phyloP scores from a whole-genome alignment of 1,284 basidiomycete species.

The Takashimella koratensis region DNA sequence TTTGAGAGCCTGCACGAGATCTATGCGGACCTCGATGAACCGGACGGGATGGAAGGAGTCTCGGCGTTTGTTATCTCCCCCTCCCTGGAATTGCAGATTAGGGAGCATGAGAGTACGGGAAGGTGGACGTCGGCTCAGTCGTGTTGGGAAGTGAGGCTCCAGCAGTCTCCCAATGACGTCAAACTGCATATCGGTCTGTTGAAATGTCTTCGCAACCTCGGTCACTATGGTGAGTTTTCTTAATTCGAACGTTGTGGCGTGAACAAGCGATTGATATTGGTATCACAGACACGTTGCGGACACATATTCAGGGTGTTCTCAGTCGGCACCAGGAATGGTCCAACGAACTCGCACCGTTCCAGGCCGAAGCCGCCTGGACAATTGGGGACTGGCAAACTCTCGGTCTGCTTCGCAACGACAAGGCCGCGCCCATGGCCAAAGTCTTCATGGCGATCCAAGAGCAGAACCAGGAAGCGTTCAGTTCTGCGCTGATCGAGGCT shows the following conservation, averaged over 20 bases:
- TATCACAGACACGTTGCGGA: slow-evolving; percentile 79
- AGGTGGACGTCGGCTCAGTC: slow-evolving; percentile 98
- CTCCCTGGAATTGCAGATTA: slow-evolving; percentile 91
- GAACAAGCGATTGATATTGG: slow-evolving; percentile 6
- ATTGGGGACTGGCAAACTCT: slow-evolving; percentile 90
- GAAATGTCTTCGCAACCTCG: slow-evolving; percentile 87
- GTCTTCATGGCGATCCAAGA: slow-evolving; percentile 76
- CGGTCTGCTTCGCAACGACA: slow-evolving; percentile 48
- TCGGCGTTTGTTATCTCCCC: slow-evolving; percentile 86
- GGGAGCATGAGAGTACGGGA: slow-evolving; percentile 96
- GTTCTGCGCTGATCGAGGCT: slow-evolving; percentile 59
- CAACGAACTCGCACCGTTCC: slow-evolving; percentile 70
- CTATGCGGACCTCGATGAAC: slow-evolving; percentile 93
- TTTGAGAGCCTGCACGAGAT: slow-evolving; percentile 94
- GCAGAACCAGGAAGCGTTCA: slow-evolving; percentile 28
- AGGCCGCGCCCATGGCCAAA: slow-evolving; percentile 69
- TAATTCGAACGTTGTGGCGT: neutral
- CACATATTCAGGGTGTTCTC: slow-evolving; percentile 89
- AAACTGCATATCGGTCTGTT: slow-evolving; percentile 85
- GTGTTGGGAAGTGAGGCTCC: slow-evolving; percentile 97
- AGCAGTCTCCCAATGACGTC: slow-evolving; percentile 83
- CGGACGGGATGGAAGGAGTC: slow-evolving; percentile 98
- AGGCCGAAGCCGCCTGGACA: slow-evolving; percentile 93
- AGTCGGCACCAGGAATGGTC: slow-evolving; percentile 84
- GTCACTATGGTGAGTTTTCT: slow-evolving; percentile 78